These are phyloP conservation scores for Colletotrichum lini DNA, from an alignment of 2,329 filamentous ascomycete species.

Conservation along the genomic window DNA sequence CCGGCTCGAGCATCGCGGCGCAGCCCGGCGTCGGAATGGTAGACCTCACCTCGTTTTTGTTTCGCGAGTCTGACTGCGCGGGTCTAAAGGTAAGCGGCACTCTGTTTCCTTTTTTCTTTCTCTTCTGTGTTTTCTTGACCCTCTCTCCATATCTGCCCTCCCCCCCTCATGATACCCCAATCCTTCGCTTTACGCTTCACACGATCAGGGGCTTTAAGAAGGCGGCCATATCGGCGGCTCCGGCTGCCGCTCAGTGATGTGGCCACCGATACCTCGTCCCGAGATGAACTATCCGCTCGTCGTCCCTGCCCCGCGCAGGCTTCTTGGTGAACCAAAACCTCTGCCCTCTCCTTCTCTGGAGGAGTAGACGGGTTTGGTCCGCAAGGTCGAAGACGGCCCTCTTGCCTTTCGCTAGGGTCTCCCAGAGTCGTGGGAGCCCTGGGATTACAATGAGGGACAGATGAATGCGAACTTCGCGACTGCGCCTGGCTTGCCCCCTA, in stretches of 20 bases:
- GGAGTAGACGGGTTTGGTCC: conserved; percentile 57
- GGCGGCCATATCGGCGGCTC: conserved; percentile 66
- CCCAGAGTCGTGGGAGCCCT: conserved; percentile 62
- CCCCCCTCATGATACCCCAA: conserved; percentile 39
- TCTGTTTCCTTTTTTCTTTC: conserved; percentile 33
- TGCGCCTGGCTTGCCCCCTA: background rate
- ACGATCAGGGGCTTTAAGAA: conserved; percentile 68
- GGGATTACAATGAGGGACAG: conserved; percentile 68
- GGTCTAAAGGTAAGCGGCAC: conserved; percentile 54
- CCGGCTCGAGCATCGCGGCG: conserved; percentile 80
- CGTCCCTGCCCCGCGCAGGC: conserved; percentile 42
- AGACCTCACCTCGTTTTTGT: conserved; percentile 82
- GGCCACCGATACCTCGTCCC: conserved; percentile 80
- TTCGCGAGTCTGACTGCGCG: conserved; percentile 76
- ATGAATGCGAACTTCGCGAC: conserved; percentile 21
- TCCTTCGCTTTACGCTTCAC: background rate
- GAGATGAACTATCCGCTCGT: conserved; percentile 61
- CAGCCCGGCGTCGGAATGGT: conserved; percentile 80
- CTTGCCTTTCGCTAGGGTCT: conserved; percentile 63
- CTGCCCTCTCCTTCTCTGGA: conserved; percentile 9
- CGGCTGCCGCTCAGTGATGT: conserved; percentile 64
- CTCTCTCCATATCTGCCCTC: conserved; percentile 20
- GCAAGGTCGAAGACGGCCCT: conserved; percentile 51
- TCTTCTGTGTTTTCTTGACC: conserved; percentile 33
- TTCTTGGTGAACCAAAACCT: conserved; percentile 31